Conservation (phyloP, 257 asterid species). For the Oldenlandia corymbosa region DNA sequence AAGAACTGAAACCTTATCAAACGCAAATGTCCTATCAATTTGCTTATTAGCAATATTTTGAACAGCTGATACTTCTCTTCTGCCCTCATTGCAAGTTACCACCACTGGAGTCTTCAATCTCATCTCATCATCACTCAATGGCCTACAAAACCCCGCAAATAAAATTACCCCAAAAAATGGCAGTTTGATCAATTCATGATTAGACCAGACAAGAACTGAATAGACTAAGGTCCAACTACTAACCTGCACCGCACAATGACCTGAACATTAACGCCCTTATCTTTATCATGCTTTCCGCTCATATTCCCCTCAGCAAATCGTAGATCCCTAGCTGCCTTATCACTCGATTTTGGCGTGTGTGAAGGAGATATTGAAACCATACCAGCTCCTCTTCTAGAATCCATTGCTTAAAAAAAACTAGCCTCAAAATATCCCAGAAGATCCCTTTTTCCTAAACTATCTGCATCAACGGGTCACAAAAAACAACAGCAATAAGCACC, state of each 20-base stretch:
- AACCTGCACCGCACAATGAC: conserved; percentile 97
- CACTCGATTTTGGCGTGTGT: conserved; percentile 79
- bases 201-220: background rate
- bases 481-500: conserved; percentile 9
- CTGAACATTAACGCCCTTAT: conserved; percentile 93
- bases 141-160: conserved; percentile 36
- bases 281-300: conserved; percentile 75
- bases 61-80: conserved; percentile 84
- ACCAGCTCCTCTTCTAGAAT: conserved; percentile 46
- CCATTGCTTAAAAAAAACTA: conserved; percentile 37
- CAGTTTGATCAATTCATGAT: background rate
- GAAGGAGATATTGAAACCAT: conserved; percentile 20
- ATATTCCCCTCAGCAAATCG: conserved; percentile 79
- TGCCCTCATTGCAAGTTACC: conserved; percentile 77
- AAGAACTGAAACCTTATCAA: conserved; percentile 68
- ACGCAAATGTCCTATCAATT: conserved; percentile 85
- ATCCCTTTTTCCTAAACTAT: background rate
- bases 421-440: conserved; percentile 4
- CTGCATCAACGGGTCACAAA: background rate
- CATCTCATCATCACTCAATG: conserved; percentile 84
- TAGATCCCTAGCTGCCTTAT: conserved; percentile 71
- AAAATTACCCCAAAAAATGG: too few species aligned
- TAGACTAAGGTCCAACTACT: background rate
- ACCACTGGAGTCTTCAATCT: conserved; percentile 80
- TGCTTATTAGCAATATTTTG: conserved; percentile 98